Evolutionary conservation across 371 early-diverging fungal genomes (phyloP), one percentile per base, ranked within the genome.

Genomic region (Thermomucor indicae-seudaticae): DNA sequence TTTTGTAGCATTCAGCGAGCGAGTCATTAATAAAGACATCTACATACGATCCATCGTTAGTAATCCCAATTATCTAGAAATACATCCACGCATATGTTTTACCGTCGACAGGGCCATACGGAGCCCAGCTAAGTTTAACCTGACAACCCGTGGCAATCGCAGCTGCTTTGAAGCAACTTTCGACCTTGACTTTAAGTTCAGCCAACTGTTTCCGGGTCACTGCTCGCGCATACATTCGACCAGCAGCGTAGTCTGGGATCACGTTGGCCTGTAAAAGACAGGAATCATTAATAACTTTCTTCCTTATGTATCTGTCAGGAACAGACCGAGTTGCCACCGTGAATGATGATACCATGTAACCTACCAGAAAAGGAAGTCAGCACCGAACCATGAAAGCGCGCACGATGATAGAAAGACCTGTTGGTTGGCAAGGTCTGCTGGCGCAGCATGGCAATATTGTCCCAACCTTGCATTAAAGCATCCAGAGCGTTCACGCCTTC

Each of bases 401-500:
- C n/a, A n/a, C n/a, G n/a, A 31, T 17, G 17, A 22, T 0, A 1
- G 10, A 16, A 2, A 20, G 47, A 72, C 72, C 72, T 68, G 58
- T 66, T 59, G 3, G 70, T 69, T 0, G 88, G 80, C 16, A 77
- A 56, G 16, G 76, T 75, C 42, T 91, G 89, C 49, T 91, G 89
- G 37, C 87, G 72, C 58, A 89, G 58, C 70, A 83, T 64, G 3
- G 80, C 77, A 43, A 86, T 62, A 24, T 75, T 79, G 46, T 79
- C 67, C 61, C 81, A 81, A 0, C 80, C 73, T 43, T 75, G 60
- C 37, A 83, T 72, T 10, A 83, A 58, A 2, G 89, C 89, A 51
- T 89, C 86, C 7, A 89, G 60, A 4, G 90, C 90, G 56, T 91
- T 89, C 47, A 83, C 63, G 1, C 91, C 91, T 7, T 86, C 76